Evolutionary conservation across 2,329 filamentous ascomycete species (phyloP), one percentile per base, ranked within the genome.

Genomic region (Alternaria brassicae): DNA sequence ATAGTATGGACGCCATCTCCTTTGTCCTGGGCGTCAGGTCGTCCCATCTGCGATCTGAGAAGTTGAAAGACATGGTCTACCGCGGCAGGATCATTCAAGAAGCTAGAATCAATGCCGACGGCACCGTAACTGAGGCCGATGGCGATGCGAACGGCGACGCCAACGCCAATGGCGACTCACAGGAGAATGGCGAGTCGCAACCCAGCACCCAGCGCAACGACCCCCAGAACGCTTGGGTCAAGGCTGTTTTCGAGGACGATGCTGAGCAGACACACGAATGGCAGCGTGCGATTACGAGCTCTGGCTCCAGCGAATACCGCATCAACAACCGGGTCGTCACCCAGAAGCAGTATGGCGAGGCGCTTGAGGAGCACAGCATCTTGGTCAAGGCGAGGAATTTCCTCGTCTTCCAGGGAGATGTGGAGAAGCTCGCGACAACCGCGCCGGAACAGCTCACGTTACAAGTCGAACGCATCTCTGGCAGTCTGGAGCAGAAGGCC

Each of bases 21-120:
- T 99, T 99, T 80, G 95, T 99, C 60, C 87, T 99, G 57, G 95
- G 95, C 67, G 98, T 99, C 78, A 97, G 98, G 78, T 99, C 95
- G 3, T 96, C 94, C n/a, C 94, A 98, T 78, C 84, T 99, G 54
- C 92, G 95, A 72, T 99, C 96, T 3, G 88, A 92, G 34, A 93
- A 98, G 72, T 87, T 99, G 23, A 92, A 92, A 79, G 95, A 99
- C 76, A 86, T 99, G 34, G 92, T 99, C 54, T 99, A 99, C 78
- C 93, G 95, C 67, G 96, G 95, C 52, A 91, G 94, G 66, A 93
- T 98, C 12, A 85, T 99, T 71, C 92, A 93, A 73, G 94, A 92
- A 13, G 93, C 93, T 32, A 96, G 92, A 72, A 93, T 97, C 75
- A 95, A 96, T 72, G 92, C 92, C 58, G 92, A 96, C 75, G 92